A percentile compares a stretch with the other conserved stretches of the same genome.
Evolutionary conservation across 148 eudicot species (phyloP).

Genomic region (Dysphania ambrosioides): DNA sequence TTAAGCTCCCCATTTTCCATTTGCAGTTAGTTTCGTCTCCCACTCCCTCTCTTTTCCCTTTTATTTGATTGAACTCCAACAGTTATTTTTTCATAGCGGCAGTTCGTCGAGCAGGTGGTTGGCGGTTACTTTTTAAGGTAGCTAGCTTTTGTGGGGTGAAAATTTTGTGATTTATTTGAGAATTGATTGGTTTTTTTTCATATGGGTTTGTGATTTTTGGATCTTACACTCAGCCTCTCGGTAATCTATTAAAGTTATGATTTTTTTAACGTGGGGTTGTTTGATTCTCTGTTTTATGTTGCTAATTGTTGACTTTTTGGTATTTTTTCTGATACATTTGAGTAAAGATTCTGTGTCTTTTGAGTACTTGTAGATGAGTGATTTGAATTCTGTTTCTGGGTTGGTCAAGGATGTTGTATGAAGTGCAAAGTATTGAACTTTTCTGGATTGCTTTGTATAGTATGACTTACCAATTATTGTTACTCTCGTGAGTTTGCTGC

Average conservation of each 20-base stretch:
- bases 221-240: conserved; percentile 20
- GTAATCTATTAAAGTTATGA: conserved; percentile 21
- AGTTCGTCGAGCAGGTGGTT: conserved; percentile 16
- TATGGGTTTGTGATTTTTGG: conserved; percentile 32
- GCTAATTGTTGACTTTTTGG: conserved; percentile 1
- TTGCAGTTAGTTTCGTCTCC: conserved; percentile 25
- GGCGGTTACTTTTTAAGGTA: conserved; percentile 10
- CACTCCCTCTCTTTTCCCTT: conserved; percentile 2
- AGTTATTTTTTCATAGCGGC: neutral
- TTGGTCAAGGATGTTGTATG: neutral
- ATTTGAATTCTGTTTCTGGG: conserved; percentile 7
- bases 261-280: neutral
- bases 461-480: too few species aligned
- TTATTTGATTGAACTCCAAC: neutral
- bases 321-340: neutral
- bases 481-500: neutral
- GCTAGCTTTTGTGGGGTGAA: conserved; percentile 7
- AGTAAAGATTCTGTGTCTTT: conserved; percentile 6
- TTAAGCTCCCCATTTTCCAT: conserved; percentile 18
- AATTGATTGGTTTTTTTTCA: conserved; percentile 7
- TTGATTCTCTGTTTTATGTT: neutral
- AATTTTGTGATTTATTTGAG: conserved; percentile 18
- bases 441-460: too few species aligned
- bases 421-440: neutral
- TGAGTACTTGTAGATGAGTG: conserved; percentile 15